A percentile compares a stretch with the other conserved stretches of the same genome.
Evolutionary conservation across 2,329 filamentous ascomycete genomes (phyloP).

Genomic region (Rhinocladiella similis): DNA sequence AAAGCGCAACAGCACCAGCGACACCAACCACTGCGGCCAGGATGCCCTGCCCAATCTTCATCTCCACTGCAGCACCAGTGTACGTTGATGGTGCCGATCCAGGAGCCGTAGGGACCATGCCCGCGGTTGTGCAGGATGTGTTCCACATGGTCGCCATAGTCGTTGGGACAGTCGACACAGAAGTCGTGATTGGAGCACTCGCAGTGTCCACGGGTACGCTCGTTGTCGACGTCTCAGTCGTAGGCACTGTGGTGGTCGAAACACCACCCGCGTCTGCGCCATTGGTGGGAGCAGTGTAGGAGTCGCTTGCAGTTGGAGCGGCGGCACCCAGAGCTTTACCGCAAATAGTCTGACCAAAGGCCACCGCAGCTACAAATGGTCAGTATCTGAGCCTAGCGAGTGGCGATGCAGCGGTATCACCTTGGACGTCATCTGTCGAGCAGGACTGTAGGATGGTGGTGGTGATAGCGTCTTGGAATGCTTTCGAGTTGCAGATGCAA

Average conservation of each 20-base stretch:
- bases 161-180: constrained; percentile 1
- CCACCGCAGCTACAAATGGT: constrained; percentile 12
- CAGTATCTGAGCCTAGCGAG: neutral
- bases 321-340: constrained; percentile 7
- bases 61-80: constrained; percentile 11
- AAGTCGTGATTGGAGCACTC: neutral
- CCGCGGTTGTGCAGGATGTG: constrained; percentile 12
- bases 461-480: constrained; percentile 22
- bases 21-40: constrained; percentile 17
- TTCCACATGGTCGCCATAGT: constrained; percentile 5
- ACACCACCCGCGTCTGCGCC: neutral
- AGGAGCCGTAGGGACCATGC: neutral
- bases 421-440: constrained; percentile 13
- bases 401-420: neutral
- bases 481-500: constrained; percentile 20
- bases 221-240: constrained; percentile 16
- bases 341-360: constrained; percentile 15
- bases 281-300: neutral
- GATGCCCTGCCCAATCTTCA: constrained; percentile 12
- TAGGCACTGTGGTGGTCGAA: constrained; percentile 18
- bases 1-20: constrained; percentile 17
- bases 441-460: constrained; percentile 18
- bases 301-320: neutral
- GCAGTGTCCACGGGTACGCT: constrained; percentile 7
- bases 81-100: constrained; percentile 7